Evolutionary conservation across 2,329 filamentous ascomycete species (phyloP).

Genomic region (Diaporthe sp.): DNA sequence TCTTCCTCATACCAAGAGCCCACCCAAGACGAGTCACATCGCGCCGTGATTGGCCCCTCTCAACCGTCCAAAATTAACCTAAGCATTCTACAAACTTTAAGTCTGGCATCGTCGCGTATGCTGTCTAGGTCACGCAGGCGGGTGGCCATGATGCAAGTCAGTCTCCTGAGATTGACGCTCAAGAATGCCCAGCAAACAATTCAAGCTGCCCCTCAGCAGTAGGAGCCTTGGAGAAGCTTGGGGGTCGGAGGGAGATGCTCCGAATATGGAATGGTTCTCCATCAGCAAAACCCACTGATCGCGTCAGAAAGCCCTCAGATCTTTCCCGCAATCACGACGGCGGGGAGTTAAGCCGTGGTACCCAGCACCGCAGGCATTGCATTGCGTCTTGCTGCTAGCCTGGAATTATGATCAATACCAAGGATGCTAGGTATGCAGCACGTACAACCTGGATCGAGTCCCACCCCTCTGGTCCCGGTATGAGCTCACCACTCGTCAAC

Average conservation of each 20-base stretch:
- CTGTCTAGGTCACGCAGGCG: background rate
- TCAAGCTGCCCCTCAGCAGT: background rate
- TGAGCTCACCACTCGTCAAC: constrained; percentile 6
- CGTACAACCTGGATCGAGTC: background rate
- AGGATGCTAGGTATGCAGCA: background rate
- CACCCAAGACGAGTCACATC: background rate
- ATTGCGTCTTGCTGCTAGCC: background rate
- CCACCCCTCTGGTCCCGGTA: background rate
- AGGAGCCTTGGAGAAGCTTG: constrained; percentile 10
- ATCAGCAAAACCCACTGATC: background rate
- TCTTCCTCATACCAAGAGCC: background rate
- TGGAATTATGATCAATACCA: constrained; percentile 5
- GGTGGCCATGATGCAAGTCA: background rate
- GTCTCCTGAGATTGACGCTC: background rate
- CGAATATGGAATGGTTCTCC: background rate
- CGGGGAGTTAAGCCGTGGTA: background rate
- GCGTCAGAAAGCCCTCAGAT: background rate
- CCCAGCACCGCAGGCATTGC: background rate
- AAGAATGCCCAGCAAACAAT: background rate
- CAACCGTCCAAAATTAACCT: background rate
- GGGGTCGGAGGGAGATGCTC: constrained; percentile 16
- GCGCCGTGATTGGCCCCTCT: background rate
- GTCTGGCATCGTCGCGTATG: background rate
- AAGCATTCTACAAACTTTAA: background rate
- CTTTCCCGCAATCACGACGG: background rate